A percentile compares a stretch with the other conserved stretches of the same genome.
These are phyloP conservation scores for Saprolegnia parasitica DNA, from an alignment of 352 stramenopile species.

Conservation along the genomic window DNA sequence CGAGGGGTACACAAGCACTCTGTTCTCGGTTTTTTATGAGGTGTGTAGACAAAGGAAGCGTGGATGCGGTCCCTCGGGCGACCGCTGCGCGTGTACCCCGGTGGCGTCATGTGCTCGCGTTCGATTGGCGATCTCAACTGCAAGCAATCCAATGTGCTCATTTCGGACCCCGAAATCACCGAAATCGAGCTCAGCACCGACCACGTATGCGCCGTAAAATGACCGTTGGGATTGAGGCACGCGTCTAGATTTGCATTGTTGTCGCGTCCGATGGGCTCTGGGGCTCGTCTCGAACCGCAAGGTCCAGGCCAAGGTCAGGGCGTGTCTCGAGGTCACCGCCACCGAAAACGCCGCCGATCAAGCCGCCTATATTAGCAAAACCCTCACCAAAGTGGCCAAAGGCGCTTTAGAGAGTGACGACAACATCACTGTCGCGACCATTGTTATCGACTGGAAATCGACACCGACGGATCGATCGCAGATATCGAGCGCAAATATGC, in stretches of 20 bases:
- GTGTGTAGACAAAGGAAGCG: conserved; percentile 2
- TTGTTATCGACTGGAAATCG: conserved; percentile 24
- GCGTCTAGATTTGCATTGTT: neutral
- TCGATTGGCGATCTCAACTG: conserved; percentile 27
- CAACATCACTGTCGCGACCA: conserved; percentile 71
- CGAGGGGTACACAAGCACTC: conserved; percentile 11
- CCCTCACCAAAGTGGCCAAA: conserved; percentile 13
- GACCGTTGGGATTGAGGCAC: neutral
- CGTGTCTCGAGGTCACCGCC: neutral
- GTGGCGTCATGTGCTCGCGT: conserved; percentile 11
- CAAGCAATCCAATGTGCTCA: conserved; percentile 23
- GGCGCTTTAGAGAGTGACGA: conserved; percentile 53
- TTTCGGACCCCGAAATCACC: conserved; percentile 23
- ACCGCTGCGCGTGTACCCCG: conserved; percentile 25
- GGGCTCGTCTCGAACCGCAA: neutral
- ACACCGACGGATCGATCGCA: neutral
- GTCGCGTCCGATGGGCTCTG: conserved; percentile 4
- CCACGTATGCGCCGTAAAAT: neutral
- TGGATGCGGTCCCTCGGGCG: conserved; percentile 3
- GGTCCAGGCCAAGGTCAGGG: neutral
- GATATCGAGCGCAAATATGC: neutral
- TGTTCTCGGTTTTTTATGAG: neutral
- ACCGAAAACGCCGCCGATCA: neutral
- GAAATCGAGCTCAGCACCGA: neutral
- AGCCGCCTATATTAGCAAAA: neutral